These are phyloP conservation scores for Holtermannia corniformis DNA, from an alignment of 768 basidiomycete genomes.

Conservation along the genomic window DNA sequence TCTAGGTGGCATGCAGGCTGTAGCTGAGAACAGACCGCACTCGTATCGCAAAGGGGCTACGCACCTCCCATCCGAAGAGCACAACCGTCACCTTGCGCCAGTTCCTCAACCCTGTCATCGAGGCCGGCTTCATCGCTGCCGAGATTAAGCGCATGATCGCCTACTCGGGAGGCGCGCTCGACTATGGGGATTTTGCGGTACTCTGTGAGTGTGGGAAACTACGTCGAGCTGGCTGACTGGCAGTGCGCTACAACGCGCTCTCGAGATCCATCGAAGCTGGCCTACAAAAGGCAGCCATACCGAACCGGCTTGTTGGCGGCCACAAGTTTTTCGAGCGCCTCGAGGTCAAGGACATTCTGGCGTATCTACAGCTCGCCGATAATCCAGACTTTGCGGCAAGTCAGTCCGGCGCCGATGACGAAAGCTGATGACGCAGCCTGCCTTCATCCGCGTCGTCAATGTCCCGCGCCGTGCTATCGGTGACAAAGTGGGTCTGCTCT, in stretches of 20 bases:
- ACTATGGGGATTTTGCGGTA: constrained; percentile 71
- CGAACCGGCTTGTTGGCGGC: constrained; percentile 63
- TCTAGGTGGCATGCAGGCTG: not conserved
- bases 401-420: not conserved
- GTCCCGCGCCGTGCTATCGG: constrained; percentile 64
- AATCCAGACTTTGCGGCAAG: constrained; percentile 46
- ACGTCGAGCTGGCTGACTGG: not conserved
- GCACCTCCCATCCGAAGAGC: constrained; percentile 58
- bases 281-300: constrained; percentile 69
- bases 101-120: constrained; percentile 47
- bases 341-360: constrained; percentile 72
- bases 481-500: constrained; percentile 53
- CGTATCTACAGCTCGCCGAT: constrained; percentile 72
- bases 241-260: constrained; percentile 72
- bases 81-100: constrained; percentile 52
- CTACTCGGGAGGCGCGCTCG: constrained; percentile 59
- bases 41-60: constrained; percentile 64
- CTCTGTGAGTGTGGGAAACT: constrained; percentile 52
- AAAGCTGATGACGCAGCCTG: constrained; percentile 47
- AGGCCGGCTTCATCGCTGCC: constrained; percentile 60
- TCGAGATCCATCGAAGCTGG: constrained; percentile 66
- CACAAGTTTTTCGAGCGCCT: constrained; percentile 78
- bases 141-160: constrained; percentile 74
- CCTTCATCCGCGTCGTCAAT: constrained; percentile 64
- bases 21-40: constrained; percentile 51